These are phyloP conservation scores for Falciphora oryzae DNA, from an alignment of 2,329 filamentous ascomycete genomes.

Conservation along the genomic window DNA sequence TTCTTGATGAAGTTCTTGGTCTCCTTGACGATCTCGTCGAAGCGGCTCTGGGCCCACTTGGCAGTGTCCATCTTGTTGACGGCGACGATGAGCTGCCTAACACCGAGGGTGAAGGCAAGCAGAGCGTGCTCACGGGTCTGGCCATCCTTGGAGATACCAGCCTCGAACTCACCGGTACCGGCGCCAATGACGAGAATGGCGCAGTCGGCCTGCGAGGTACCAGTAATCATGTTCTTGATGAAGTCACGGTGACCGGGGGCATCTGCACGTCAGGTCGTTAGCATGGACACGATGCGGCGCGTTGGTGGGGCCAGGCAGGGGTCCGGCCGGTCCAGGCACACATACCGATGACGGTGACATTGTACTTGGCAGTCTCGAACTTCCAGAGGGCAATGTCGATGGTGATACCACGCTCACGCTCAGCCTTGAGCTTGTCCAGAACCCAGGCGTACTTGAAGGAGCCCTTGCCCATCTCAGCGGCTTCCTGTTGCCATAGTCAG, in stretches of 20 bases:
- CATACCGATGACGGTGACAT: constrained; percentile 94
- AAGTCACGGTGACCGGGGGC: constrained; percentile 99
- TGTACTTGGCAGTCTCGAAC: constrained; percentile 98
- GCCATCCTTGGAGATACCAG: constrained; percentile 99
- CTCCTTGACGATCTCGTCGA: constrained; percentile 99
- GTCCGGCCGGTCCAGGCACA: constrained; percentile 16
- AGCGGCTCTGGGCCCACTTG: constrained; percentile 96
- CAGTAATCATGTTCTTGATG: constrained; percentile 99
- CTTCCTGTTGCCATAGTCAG: constrained; percentile 62
- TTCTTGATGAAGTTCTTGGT: constrained; percentile 99
- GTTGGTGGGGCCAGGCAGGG: constrained; percentile 6
- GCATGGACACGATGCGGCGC: background rate
- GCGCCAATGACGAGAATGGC: constrained; percentile 99
- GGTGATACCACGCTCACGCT: constrained; percentile 99
- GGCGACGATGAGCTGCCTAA: constrained; percentile 99
- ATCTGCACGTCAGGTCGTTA: constrained; percentile 45
- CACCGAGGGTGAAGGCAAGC: constrained; percentile 99
- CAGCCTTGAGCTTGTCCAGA: constrained; percentile 99
- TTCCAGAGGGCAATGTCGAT: constrained; percentile 99
- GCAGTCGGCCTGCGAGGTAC: constrained; percentile 99
- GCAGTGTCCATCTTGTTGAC: constrained; percentile 99
- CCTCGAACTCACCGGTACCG: constrained; percentile 99
- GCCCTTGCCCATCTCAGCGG: constrained; percentile 98
- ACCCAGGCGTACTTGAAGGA: constrained; percentile 99
- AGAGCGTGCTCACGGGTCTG: constrained; percentile 99